A percentile compares a stretch with the other conserved stretches of the same genome.
Evolutionary conservation across 2,329 filamentous ascomycete species (phyloP).

Genomic region (Talaromyces sp.): DNA sequence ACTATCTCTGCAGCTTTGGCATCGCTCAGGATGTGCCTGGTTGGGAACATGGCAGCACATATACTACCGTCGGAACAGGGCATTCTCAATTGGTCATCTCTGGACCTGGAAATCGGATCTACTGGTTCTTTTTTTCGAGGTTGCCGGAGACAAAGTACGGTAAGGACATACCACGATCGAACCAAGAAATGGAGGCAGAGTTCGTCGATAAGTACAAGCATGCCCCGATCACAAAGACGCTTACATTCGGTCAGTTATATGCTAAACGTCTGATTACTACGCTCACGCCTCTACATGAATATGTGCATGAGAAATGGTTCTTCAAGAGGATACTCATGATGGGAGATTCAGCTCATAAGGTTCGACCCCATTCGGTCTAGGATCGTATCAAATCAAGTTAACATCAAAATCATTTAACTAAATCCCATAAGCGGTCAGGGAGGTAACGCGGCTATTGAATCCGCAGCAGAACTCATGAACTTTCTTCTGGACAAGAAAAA

Average conservation of each 20-base stretch:
- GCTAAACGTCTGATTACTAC: background rate
- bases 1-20: background rate
- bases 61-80: background rate
- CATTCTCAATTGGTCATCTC: background rate
- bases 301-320: background rate
- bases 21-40: background rate
- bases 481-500: background rate
- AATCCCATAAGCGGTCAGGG: background rate
- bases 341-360: background rate
- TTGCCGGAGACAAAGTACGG: background rate
- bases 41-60: background rate
- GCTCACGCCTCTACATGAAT: background rate
- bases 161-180: background rate
- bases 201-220: background rate
- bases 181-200: background rate
- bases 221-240: background rate
- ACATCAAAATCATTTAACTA: background rate
- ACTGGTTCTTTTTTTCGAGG: conserved; percentile 1
- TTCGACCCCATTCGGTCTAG: background rate
- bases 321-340: background rate
- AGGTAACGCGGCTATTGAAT: background rate
- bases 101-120: background rate
- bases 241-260: background rate
- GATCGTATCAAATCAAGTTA: background rate
- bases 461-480: background rate